A percentile compares a stretch with the other conserved stretches of the same genome.
Conservation (phyloP, 345 rosid species). For the Eucalyptus fibrosa region DNA sequence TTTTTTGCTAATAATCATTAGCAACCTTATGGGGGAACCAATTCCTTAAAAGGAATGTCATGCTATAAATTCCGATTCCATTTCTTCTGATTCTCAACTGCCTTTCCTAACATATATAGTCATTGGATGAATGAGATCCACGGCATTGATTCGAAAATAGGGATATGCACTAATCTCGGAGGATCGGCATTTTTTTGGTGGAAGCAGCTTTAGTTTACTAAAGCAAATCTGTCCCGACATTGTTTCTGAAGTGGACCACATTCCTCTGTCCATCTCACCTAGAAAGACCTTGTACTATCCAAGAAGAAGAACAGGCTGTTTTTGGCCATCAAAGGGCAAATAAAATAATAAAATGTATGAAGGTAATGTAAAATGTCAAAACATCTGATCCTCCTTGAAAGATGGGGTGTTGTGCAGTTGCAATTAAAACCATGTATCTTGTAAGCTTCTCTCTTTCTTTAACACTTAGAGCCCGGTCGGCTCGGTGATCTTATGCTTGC, state of each 20-base stretch:
- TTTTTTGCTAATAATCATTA: no score
- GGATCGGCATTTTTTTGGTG: neutral
- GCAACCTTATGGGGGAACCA: no score
- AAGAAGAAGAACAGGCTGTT: neutral
- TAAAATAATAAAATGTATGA: neutral
- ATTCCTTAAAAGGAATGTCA: neutral
- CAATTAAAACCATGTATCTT: neutral
- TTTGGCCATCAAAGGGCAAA: neutral
- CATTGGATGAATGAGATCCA: neutral
- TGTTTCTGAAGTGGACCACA: neutral
- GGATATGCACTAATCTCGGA: neutral
- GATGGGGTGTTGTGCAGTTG: neutral
- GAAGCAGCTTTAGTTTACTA: neutral
- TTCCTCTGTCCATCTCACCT: neutral
- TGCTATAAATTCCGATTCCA: neutral
- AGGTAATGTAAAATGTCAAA: neutral
- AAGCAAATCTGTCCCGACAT: neutral
- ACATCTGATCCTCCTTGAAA: neutral
- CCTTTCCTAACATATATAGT: neutral
- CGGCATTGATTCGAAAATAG: neutral
- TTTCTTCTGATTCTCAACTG: neutral
- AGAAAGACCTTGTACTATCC: neutral
- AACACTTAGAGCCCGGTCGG: neutral
- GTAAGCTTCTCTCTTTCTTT: neutral
- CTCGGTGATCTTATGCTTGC: neutral